Conservation (phyloP, 345 rosid species). For the Heritiera littoralis region DNA sequence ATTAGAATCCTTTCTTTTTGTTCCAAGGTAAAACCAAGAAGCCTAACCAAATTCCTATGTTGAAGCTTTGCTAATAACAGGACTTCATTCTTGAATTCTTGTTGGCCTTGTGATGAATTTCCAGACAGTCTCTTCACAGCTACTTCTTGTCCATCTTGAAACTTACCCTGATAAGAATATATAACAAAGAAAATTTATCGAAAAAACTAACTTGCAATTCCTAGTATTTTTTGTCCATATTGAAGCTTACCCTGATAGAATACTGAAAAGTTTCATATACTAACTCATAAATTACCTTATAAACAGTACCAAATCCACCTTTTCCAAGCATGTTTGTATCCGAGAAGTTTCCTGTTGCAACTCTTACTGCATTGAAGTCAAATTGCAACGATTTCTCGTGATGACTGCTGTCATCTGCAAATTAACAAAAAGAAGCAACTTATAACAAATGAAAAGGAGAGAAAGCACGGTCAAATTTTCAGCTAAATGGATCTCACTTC, state of each 20-base stretch:
- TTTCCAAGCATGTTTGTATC: conserved; percentile 5
- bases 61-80: conserved; percentile 20
- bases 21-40: conserved; percentile 17
- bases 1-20: conserved; percentile 14
- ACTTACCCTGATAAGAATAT: conserved; percentile 9
- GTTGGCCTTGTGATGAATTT: conserved; percentile 9
- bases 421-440: background rate
- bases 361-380: conserved; percentile 2
- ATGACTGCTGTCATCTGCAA: background rate
- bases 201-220: background rate
- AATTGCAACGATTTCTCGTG: background rate
- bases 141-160: conserved; percentile 11
- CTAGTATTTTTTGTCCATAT: background rate
- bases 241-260: too few relatives aligned
- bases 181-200: background rate
- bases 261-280: background rate
- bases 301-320: conserved; percentile 20
- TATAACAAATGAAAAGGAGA: background rate
- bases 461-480: background rate
- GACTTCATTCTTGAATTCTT: conserved; percentile 26
- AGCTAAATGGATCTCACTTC: background rate
- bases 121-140: conserved; percentile 12
- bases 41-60: conserved; percentile 26
- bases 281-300: conserved; percentile 5
- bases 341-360: conserved; percentile 12